These are phyloP conservation scores for Geotrichum ghanense DNA, from an alignment of 805 yeast genomes.

Conservation along the genomic window DNA sequence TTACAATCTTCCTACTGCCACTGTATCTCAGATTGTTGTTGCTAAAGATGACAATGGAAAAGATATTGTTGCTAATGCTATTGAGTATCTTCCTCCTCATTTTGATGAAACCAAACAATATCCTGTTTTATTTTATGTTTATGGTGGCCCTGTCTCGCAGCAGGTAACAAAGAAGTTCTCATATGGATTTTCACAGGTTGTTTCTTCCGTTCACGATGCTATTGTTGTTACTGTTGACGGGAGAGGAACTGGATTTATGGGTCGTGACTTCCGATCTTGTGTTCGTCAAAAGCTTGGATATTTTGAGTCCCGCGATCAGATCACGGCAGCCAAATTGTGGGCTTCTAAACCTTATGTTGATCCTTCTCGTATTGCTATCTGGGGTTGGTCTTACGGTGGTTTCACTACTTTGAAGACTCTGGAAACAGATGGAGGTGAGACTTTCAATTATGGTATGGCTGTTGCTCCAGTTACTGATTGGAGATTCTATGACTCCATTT, in stretches of 20 bases:
- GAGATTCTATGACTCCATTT: conserved; percentile 82
- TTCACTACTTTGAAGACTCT: conserved; percentile 81
- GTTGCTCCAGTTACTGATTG: conserved; percentile 98
- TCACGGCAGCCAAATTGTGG: conserved; percentile 72
- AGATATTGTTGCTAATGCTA: conserved; percentile 39
- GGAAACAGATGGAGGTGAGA: conserved; percentile 64
- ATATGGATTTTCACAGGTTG: conserved; percentile 59
- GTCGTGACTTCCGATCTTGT: conserved; percentile 59
- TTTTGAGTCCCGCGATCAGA: conserved; percentile 78
- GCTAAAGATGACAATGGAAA: conserved; percentile 32
- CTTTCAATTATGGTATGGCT: conserved; percentile 81
- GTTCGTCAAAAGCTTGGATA: conserved; percentile 78
- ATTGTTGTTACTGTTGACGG: conserved; percentile 94
- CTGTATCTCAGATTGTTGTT: conserved; percentile 33
- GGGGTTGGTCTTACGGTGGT: conserved; percentile 99
- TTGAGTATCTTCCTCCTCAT: conserved; percentile 66
- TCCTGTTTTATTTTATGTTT: conserved; percentile 81
- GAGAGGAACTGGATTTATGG: conserved; percentile 89
- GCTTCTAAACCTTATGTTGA: conserved; percentile 53
- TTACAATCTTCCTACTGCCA: conserved; percentile 47
- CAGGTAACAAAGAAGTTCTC: conserved; percentile 52
- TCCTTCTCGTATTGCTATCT: conserved; percentile 58
- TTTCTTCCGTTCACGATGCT: conserved; percentile 67
- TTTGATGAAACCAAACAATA: conserved; percentile 54
- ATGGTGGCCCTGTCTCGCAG: conserved; percentile 96